Percentiles rank a stretch among this genome's conserved stretches.
Conservation (phyloP, 805 yeast genomes). For the Zygotorulaspora chibaensis region DNA sequence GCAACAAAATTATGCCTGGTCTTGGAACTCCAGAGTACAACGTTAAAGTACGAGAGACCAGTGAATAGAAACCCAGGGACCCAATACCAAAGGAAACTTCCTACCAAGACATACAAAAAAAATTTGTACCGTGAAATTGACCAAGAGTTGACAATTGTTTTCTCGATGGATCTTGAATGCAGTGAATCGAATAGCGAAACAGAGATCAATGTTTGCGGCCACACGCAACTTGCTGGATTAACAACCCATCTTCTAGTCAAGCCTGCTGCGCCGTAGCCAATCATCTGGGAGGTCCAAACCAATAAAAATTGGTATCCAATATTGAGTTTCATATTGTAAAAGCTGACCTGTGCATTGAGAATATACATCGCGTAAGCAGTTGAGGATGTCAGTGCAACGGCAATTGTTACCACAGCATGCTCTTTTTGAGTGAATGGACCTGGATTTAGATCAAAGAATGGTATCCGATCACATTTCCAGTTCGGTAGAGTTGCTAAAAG, state of each 20-base stretch:
- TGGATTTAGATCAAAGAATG: conserved; percentile 45
- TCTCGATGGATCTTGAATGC: conserved; percentile 37
- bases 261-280: conserved; percentile 68
- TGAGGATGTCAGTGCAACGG: conserved; percentile 40
- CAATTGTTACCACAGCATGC: conserved; percentile 47
- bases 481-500: conserved; percentile 42
- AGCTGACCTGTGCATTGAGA: conserved; percentile 45
- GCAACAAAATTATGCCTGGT: conserved; percentile 48
- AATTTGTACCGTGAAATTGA: conserved; percentile 46
- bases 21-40: conserved; percentile 36
- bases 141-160: conserved; percentile 56
- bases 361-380: conserved; percentile 58
- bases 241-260: conserved; percentile 53
- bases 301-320: conserved; percentile 47
- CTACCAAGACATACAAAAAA: conserved; percentile 41
- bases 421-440: conserved; percentile 52
- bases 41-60: conserved; percentile 56
- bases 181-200: conserved; percentile 54
- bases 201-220: conserved; percentile 62
- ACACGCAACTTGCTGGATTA: conserved; percentile 55
- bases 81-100: conserved; percentile 58
- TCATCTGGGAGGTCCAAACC: conserved; percentile 53
- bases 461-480: conserved; percentile 29
- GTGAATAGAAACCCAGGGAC: conserved; percentile 61
- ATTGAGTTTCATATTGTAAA: conserved; percentile 44